Base-by-base conservation (phyloP, 805 yeast genomes). In the Allodekkera sacchari region DNA sequence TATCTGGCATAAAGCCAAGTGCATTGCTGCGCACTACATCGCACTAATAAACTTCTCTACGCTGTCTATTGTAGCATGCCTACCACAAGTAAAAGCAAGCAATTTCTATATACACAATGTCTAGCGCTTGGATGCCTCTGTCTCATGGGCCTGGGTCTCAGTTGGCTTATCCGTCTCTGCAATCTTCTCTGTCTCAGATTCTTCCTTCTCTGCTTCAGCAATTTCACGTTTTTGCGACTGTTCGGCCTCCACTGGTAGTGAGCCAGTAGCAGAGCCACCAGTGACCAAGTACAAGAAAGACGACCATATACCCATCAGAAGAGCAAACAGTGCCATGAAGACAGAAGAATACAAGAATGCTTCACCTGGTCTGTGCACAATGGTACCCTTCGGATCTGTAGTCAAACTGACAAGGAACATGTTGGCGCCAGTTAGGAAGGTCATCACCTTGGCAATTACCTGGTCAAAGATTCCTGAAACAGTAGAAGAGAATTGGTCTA, bases 321-420 rank as follows among this genome's bases (percentile, higher is more conserved):
- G 29, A 5, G 73, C 58, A 30, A 70, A 54, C 3, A 55, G 34
- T 11, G 63, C 38, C 12, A 72, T 52, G 26, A 68, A 52, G 12
- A 59, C 53, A 11, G 63, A 56, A 18, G 71, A 57, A 45, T 70
- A 74, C 20, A 65, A 47, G 12, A 68, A 57, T 30, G 71, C 71
- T 42, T 69, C 74, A 26, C 63, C 52, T 3, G 81, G 81, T 39
- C 69, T 61, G 15, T 53, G 48, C 18, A 57, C 38, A 17, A 75
- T 42, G 1, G 73, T 62, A 10, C 43, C 45, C 12, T 64, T 35
- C 17, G 83, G 83, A 34, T 64, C 63, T 5, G 39, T 43, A 25
- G 57, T 38, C 43, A 74, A 60, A 15, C 62, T 68, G 18, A 37
- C 41, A 39, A 66, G 44, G 42, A 40, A 55, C 20, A 56, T 63